Conservation (phyloP, 108 stramenopile genomes). For the Cyclotella cryptica region DNA sequence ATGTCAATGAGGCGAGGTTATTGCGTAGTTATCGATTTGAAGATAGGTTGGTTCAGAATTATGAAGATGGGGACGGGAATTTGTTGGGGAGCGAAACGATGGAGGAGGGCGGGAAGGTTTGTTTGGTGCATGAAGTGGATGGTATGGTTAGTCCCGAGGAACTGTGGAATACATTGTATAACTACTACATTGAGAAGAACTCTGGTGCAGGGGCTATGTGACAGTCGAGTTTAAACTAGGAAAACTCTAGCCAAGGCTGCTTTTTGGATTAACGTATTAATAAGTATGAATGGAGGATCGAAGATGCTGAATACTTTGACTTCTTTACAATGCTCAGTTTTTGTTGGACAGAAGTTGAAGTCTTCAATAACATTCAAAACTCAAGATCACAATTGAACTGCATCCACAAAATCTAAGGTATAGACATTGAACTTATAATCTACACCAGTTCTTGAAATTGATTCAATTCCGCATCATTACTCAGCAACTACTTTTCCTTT, state of each 20-base stretch:
- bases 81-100: constrained; percentile 9
- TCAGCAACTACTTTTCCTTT: no score
- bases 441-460: no score
- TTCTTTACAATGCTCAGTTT: no score
- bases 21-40: constrained; percentile 24
- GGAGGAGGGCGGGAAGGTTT: constrained; percentile 3
- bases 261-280: not conserved
- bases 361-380: no score
- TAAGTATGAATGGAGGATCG: not conserved
- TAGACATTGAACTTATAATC: no score
- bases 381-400: no score
- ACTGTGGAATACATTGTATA: constrained; percentile 16
- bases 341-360: no score
- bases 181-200: not conserved
- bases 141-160: constrained; percentile 28
- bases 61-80: constrained; percentile 21
- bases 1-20: constrained; percentile 25
- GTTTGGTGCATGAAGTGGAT: constrained; percentile 30
- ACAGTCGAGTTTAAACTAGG: not conserved
- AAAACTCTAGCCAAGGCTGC: not conserved
- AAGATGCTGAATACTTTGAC: no score
- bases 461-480: no score
- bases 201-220: not conserved
- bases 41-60: constrained; percentile 10
- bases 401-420: no score